phyloP scores from a whole-genome alignment of 768 basidiomycete genomes.

The Tricholoma saponaceum region DNA sequence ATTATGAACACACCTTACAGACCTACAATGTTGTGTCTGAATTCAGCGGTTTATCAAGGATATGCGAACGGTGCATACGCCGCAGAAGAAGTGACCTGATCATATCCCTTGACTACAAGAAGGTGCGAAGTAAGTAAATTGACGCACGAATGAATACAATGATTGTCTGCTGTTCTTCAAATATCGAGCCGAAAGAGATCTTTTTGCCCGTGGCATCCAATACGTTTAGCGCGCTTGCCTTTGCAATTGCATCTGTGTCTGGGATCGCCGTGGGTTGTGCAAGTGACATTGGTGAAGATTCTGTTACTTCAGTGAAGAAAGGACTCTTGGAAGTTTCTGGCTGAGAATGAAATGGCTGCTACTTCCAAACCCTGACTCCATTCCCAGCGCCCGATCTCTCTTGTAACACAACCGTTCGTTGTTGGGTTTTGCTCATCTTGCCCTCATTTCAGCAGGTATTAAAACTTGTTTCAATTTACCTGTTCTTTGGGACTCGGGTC shows the following conservation, averaged over 20 bases:
- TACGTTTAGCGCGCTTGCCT: slow-evolving; percentile 37
- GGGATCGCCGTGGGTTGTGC: slow-evolving; percentile 23
- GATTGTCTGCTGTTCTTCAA: slow-evolving; percentile 45
- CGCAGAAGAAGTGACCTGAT: slow-evolving; percentile 64
- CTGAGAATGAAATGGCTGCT: too few species aligned
- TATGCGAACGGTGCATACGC: slow-evolving; percentile 32
- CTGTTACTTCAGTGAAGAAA: too few species aligned
- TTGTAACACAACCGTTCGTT: too few species aligned
- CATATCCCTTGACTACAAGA: background rate
- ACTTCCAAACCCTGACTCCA: too few species aligned
- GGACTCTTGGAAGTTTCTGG: too few species aligned
- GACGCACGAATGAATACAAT: slow-evolving; percentile 61
- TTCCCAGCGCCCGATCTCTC: too few species aligned
- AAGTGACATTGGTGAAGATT: background rate
- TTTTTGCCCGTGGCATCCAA: slow-evolving; percentile 42
- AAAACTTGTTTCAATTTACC: too few species aligned
- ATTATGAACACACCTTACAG: slow-evolving; percentile 36
- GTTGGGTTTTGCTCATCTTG: too few species aligned
- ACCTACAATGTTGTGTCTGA: slow-evolving; percentile 16
- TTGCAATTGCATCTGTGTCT: slow-evolving; percentile 26
- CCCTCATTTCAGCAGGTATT: too few species aligned
- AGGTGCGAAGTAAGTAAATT: background rate
- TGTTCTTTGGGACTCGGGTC: too few species aligned
- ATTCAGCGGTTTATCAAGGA: background rate
- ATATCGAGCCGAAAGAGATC: slow-evolving; percentile 49